These are phyloP conservation scores for Capsicum baccatum DNA, from an alignment of 257 asterid species.

Conservation along the genomic window DNA sequence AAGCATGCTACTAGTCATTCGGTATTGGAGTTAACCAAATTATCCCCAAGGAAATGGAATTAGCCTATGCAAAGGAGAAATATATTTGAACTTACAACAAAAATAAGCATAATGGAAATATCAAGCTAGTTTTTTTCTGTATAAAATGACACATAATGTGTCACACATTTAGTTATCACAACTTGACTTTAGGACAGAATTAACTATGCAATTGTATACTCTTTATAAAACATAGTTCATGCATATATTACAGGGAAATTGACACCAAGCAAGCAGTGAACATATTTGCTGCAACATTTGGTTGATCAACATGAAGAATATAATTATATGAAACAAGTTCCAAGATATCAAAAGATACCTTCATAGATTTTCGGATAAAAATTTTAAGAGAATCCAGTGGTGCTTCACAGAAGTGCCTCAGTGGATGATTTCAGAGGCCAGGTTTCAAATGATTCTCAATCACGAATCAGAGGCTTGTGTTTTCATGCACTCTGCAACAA, in stretches of 20 bases:
- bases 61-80: neutral
- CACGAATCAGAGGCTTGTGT: constrained; percentile 55
- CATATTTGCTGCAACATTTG: constrained; percentile 24
- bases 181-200: neutral
- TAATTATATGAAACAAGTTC: constrained; percentile 3
- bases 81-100: neutral
- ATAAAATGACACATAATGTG: neutral
- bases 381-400: constrained; percentile 66
- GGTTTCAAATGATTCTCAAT: constrained; percentile 71
- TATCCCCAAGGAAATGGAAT: neutral
- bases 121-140: neutral
- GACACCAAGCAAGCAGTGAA: neutral
- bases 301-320: no score
- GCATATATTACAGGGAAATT: neutral
- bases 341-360: constrained; percentile 45
- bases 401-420: constrained; percentile 66
- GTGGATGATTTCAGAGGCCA: constrained; percentile 77
- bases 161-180: neutral
- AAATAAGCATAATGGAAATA: neutral
- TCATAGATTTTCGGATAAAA: constrained; percentile 67
- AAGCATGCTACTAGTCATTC: neutral
- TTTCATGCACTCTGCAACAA: constrained; percentile 67
- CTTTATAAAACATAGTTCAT: neutral
- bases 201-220: neutral
- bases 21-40: neutral